Conservation (phyloP, 208 protist species). For the Crithidia acanthocephali region DNA sequence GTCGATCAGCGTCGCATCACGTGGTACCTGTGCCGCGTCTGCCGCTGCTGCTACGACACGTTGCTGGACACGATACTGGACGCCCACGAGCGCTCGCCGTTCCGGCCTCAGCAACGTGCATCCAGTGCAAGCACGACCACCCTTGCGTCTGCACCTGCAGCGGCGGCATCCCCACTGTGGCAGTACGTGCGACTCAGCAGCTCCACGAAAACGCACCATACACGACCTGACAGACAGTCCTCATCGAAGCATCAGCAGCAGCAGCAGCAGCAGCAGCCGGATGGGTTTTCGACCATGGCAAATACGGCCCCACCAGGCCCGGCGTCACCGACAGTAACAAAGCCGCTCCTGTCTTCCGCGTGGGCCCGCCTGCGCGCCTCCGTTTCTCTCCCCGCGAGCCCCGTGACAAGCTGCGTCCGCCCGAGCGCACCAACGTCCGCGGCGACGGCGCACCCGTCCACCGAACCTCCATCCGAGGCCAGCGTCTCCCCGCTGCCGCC, state of each 20-base stretch:
- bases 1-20: slow-evolving; percentile 17
- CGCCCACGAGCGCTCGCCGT: slow-evolving; percentile 20
- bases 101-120: neutral
- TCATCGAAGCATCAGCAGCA: no score
- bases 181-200: slow-evolving; percentile 26
- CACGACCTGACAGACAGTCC: neutral
- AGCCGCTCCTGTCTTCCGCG: slow-evolving; percentile 1
- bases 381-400: neutral
- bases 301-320: neutral
- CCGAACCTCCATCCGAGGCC: no score
- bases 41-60: slow-evolving; percentile 23
- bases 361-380: slow-evolving; percentile 14
- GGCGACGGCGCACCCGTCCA: neutral
- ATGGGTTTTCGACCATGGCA: neutral
- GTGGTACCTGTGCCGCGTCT: slow-evolving; percentile 39
- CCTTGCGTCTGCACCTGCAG: neutral
- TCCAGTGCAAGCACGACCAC: neutral
- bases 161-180: slow-evolving; percentile 5
- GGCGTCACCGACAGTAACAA: neutral
- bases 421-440: neutral
- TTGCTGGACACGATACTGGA: slow-evolving; percentile 21
- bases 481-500: neutral
- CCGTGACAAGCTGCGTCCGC: neutral
- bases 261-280: neutral
- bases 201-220: neutral